Conservation (phyloP, 1,284 basidiomycete genomes). For the Anthracocystis setariae region DNA sequence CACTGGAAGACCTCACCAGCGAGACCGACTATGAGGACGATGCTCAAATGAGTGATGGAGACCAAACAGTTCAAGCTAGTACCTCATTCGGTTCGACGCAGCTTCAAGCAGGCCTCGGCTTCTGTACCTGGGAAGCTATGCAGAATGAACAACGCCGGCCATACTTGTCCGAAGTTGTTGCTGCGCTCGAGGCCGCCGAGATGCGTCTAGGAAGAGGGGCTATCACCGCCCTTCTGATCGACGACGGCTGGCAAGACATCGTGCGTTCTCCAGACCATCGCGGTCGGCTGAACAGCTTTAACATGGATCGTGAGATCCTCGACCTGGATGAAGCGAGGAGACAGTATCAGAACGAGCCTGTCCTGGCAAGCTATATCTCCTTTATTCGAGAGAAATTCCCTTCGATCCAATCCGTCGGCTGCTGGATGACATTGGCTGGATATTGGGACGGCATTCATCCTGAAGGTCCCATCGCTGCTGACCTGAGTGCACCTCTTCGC, state of each 20-base stretch:
- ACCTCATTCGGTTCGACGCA: background rate
- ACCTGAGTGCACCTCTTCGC: slow-evolving; percentile 22
- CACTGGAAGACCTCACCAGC: slow-evolving; percentile 3
- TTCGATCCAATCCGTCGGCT: slow-evolving; percentile 29
- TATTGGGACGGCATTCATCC: slow-evolving; percentile 47
- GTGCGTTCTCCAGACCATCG: slow-evolving; percentile 9
- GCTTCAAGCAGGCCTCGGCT: slow-evolving; percentile 29
- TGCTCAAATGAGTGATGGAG: slow-evolving; percentile 14
- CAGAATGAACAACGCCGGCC: slow-evolving; percentile 30
- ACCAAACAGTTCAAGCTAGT: slow-evolving; percentile 15
- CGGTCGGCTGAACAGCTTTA: slow-evolving; percentile 37
- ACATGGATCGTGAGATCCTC: slow-evolving; percentile 24
- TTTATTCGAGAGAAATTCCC: slow-evolving; percentile 32
- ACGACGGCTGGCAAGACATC: slow-evolving; percentile 49
- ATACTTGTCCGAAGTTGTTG: slow-evolving; percentile 29
- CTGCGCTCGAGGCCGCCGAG: slow-evolving; percentile 31
- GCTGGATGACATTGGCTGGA: slow-evolving; percentile 45
- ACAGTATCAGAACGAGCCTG: background rate
- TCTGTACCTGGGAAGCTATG: slow-evolving; percentile 52
- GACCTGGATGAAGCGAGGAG: slow-evolving; percentile 15
- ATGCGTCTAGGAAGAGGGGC: slow-evolving; percentile 19
- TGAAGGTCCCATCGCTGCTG: slow-evolving; percentile 27
- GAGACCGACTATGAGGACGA: slow-evolving; percentile 13
- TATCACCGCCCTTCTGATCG: slow-evolving; percentile 40
- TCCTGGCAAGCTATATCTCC: slow-evolving; percentile 23